Evolutionary conservation across 352 stramenopile species (phyloP).

Genomic region (Blastocystis sp.): DNA sequence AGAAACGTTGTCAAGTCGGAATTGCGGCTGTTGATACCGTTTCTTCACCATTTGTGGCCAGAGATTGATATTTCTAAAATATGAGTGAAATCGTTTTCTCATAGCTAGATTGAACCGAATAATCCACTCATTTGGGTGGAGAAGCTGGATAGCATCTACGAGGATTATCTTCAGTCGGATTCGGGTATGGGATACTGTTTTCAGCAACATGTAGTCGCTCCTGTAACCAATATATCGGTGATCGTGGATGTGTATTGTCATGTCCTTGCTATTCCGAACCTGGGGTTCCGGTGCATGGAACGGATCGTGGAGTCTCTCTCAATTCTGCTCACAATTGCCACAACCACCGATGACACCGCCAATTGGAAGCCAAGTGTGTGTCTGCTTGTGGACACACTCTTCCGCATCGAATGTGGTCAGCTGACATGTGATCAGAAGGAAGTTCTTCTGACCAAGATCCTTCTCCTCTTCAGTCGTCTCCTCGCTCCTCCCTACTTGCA

Average conservation of each 20-base stretch:
- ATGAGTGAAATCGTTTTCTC: neutral
- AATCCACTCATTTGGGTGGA: neutral
- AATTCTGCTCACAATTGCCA: no score
- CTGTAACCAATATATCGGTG: neutral
- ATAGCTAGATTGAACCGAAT: neutral
- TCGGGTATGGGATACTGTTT: no score
- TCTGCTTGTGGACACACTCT: conserved; percentile 11
- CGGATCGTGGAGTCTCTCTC: neutral
- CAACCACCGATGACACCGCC: no score
- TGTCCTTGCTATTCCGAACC: conserved; percentile 14
- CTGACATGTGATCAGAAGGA: neutral
- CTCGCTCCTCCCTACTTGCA: neutral
- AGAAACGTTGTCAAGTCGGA: neutral
- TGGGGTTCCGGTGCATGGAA: neutral
- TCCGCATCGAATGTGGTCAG: neutral
- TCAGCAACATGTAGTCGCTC: no score
- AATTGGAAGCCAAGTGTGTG: neutral
- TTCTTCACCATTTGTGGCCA: neutral
- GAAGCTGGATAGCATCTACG: conserved; percentile 32
- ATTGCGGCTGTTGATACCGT: neutral
- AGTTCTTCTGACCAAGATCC: neutral
- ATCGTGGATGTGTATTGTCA: conserved; percentile 32
- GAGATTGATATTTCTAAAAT: neutral
- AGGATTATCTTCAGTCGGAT: no score
- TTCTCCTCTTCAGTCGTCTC: neutral